phyloP scores from a whole-genome alignment of 805 yeast genomes.

The Blastobotrys americana region DNA sequence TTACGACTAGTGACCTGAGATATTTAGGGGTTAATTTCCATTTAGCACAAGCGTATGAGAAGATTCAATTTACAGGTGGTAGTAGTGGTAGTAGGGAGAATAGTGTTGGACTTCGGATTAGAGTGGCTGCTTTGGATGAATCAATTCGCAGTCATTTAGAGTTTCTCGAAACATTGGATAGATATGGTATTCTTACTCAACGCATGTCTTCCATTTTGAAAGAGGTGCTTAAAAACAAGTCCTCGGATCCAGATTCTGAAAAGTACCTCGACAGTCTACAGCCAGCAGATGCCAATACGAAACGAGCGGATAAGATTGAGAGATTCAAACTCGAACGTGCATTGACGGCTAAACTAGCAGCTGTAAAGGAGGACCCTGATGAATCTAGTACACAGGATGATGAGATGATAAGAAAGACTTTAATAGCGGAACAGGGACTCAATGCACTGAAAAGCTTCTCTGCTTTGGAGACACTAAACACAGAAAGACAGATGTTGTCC shows the following conservation, averaged over 20 bases:
- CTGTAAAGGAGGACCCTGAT: slow-evolving; percentile 22
- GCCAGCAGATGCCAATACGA: slow-evolving; percentile 33
- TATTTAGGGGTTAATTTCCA: slow-evolving; percentile 55
- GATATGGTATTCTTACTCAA: slow-evolving; percentile 20
- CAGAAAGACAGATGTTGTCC: slow-evolving; percentile 61
- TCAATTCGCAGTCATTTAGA: slow-evolving; percentile 21
- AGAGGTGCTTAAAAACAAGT: slow-evolving; percentile 6
- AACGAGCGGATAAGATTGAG: slow-evolving; percentile 67
- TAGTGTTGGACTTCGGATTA: not conserved
- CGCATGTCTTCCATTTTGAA: slow-evolving; percentile 8
- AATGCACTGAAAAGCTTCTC: slow-evolving; percentile 48
- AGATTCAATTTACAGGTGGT: slow-evolving; percentile 16
- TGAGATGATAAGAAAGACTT: slow-evolving; percentile 50
- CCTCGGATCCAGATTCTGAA: slow-evolving; percentile 5
- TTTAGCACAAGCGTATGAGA: slow-evolving; percentile 39
- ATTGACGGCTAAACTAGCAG: slow-evolving; percentile 38
- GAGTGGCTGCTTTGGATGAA: slow-evolving; percentile 10
- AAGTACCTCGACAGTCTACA: slow-evolving; percentile 8
- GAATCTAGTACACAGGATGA: slow-evolving; percentile 40
- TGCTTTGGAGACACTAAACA: slow-evolving; percentile 48
- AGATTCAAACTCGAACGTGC: slow-evolving; percentile 55
- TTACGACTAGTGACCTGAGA: slow-evolving; percentile 55
- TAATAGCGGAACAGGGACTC: slow-evolving; percentile 47
- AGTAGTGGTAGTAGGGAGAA: too few relatives aligned
- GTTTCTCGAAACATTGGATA: slow-evolving; percentile 20